phyloP scores from a whole-genome alignment of 2,329 filamentous ascomycete genomes.

The Lecanicillium sp. region DNA sequence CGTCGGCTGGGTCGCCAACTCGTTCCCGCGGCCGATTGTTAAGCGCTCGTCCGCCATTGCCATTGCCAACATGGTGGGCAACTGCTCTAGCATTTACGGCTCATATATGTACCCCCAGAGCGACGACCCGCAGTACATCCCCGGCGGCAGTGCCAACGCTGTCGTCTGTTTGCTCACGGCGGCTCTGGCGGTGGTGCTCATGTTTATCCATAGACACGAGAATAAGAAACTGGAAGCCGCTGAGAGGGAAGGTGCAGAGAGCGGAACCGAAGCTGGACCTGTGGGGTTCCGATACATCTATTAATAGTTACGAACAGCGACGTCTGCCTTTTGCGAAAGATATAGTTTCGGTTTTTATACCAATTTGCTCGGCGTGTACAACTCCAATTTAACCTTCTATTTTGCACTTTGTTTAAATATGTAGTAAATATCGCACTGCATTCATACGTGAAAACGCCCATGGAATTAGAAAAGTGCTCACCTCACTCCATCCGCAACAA shows the following conservation, averaged over 20 bases:
- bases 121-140: conserved; percentile 35
- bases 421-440: no score
- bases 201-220: conserved; percentile 48
- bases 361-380: no score
- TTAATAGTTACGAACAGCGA: no score
- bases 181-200: conserved; percentile 42
- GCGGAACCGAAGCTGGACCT: no score
- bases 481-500: no score
- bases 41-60: conserved; percentile 59
- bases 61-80: conserved; percentile 60
- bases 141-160: conserved; percentile 53
- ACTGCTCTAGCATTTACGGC: conserved; percentile 41
- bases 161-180: conserved; percentile 55
- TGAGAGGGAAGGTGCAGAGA: conserved; percentile 8
- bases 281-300: no score
- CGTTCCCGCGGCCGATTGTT: conserved; percentile 60
- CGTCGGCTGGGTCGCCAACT: conserved; percentile 61
- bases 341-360: no score
- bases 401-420: no score
- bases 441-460: no score
- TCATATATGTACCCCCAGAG: conserved; percentile 39
- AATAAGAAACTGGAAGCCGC: conserved; percentile 49
- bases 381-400: no score
- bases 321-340: no score
- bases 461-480: no score